A percentile compares a stretch with the other conserved stretches of the same genome.
These are phyloP conservation scores for Cladosporium austrohemisphaericum DNA, from an alignment of 2,329 filamentous ascomycete species.

Conservation along the genomic window DNA sequence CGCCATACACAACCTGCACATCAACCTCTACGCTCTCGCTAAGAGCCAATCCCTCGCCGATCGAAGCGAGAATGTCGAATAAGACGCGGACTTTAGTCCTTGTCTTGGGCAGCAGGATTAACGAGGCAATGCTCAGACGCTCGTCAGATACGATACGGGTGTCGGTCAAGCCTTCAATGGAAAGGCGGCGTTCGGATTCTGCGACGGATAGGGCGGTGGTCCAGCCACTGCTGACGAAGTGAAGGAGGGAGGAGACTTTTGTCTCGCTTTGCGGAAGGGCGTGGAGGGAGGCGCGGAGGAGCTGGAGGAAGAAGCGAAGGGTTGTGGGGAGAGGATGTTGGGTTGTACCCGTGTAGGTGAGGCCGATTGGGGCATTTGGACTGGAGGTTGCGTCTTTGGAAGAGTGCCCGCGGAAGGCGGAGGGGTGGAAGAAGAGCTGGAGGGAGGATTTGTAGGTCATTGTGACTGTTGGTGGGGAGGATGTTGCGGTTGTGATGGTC, in stretches of 20 bases:
- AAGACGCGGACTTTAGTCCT: conserved; percentile 65
- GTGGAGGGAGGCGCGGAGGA: conserved; percentile 65
- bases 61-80: conserved; percentile 51
- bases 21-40: conserved; percentile 37
- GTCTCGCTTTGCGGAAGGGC: conserved; percentile 57
- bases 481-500: conserved; percentile 60
- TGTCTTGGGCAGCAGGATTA: conserved; percentile 60
- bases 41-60: conserved; percentile 53
- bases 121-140: conserved; percentile 58
- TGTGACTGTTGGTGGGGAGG: conserved; percentile 60
- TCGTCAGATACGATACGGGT: conserved; percentile 63
- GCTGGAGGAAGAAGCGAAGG: conserved; percentile 71
- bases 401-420: conserved; percentile 50
- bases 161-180: conserved; percentile 61
- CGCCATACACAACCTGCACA: conserved; percentile 69
- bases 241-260: conserved; percentile 55
- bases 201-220: conserved; percentile 58
- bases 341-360: conserved; percentile 60
- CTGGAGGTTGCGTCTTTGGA: conserved; percentile 21
- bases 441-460: conserved; percentile 71
- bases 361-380: conserved; percentile 57
- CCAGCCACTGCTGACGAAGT: conserved; percentile 62
- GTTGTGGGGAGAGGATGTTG: conserved; percentile 59
- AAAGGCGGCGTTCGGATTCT: conserved; percentile 59
- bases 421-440: conserved; percentile 67